Evolutionary conservation across 768 basidiomycete genomes (phyloP).

Genomic region (Suillus placidus): DNA sequence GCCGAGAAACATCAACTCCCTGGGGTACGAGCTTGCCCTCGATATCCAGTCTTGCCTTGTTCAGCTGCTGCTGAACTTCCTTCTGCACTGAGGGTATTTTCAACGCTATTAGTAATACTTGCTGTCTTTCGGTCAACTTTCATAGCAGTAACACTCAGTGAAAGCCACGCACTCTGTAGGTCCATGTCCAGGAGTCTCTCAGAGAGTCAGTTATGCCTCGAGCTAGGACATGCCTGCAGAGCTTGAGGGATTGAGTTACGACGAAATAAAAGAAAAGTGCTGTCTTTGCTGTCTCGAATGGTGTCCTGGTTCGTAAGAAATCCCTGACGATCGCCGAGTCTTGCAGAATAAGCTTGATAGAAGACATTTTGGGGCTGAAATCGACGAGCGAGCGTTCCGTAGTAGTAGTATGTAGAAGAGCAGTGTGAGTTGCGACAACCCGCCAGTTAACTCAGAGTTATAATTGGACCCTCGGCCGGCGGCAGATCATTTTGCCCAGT

Average conservation of each 20-base stretch:
- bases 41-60: constrained; percentile 63
- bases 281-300: constrained; percentile 35
- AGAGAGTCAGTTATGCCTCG: constrained; percentile 35
- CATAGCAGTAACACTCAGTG: not conserved
- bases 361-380: constrained; percentile 6
- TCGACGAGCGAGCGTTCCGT: constrained; percentile 7
- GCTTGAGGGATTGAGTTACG: constrained; percentile 25
- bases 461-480: not conserved
- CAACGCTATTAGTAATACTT: constrained; percentile 56
- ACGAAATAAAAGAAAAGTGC: constrained; percentile 39
- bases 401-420: not conserved
- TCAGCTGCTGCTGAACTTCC: constrained; percentile 66
- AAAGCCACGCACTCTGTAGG: constrained; percentile 26
- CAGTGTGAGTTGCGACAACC: not conserved
- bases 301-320: constrained; percentile 21
- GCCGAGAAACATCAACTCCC: constrained; percentile 61
- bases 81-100: constrained; percentile 60
- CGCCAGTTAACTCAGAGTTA: not conserved
- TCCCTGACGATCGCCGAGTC: constrained; percentile 13
- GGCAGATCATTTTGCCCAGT: not conserved
- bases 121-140: constrained; percentile 36
- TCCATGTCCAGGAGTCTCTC: constrained; percentile 31
- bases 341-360: constrained; percentile 9
- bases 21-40: constrained; percentile 69
- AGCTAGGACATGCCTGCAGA: constrained; percentile 40